These are phyloP conservation scores for Podospora comata DNA, from an alignment of 495 filamentous ascomycete genomes.

Conservation along the genomic window DNA sequence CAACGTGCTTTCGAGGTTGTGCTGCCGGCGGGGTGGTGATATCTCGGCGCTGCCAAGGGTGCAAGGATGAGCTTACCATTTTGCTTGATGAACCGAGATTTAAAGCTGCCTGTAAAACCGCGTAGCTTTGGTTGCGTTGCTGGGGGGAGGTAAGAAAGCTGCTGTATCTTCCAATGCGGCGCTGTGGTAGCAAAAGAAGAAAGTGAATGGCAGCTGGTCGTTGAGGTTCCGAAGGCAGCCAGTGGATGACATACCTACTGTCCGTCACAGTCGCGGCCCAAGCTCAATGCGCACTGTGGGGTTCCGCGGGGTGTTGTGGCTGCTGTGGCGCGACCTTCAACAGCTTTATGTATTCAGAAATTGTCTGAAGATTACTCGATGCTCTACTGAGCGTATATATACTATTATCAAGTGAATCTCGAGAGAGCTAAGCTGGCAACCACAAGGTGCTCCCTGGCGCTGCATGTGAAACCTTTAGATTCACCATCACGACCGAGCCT, in stretches of 20 bases:
- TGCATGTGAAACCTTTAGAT: not conserved
- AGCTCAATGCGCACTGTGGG: not conserved
- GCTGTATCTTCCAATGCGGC: not conserved
- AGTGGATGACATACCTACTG: slow-evolving; percentile 10
- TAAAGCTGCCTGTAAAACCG: not conserved
- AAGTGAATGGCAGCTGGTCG: slow-evolving; percentile 1
- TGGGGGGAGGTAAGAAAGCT: not conserved
- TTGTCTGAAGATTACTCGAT: not conserved
- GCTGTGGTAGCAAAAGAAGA: slow-evolving; percentile 2
- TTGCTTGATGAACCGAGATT: not conserved
- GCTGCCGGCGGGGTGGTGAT: not conserved
- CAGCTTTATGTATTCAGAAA: not conserved
- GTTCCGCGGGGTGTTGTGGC: slow-evolving; percentile 13
- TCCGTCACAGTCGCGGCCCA: not conserved
- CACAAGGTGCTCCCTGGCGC: not conserved
- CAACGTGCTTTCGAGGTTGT: slow-evolving; percentile 12
- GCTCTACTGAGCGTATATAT: too few species aligned
- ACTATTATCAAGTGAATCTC: too few species aligned
- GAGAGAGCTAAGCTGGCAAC: too few species aligned
- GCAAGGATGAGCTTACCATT: not conserved
- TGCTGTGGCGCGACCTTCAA: slow-evolving; percentile 16
- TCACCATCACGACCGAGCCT: not conserved
- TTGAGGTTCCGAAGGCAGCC: slow-evolving; percentile 6
- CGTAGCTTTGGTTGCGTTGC: not conserved
- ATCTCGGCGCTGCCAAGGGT: not conserved